phyloP scores from a whole-genome alignment of 2,329 filamentous ascomycete species.

The Diatrype stigma region DNA sequence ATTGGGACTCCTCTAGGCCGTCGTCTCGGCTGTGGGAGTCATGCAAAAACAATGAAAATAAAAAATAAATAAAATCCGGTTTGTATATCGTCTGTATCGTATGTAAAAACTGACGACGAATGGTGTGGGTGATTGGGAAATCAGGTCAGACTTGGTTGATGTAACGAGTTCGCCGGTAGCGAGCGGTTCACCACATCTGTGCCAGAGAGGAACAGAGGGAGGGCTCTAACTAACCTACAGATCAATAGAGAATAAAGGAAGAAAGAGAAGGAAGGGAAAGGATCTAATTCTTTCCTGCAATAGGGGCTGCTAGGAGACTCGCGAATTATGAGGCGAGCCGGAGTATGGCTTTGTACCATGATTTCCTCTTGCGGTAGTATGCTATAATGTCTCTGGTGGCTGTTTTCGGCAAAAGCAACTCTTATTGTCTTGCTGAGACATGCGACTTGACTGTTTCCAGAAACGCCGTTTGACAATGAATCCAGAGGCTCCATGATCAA shows the following conservation, averaged over 20 bases:
- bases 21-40: not conserved
- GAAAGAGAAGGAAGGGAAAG: not conserved
- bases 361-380: slow-evolving; percentile 12
- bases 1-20: no score
- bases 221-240: no score
- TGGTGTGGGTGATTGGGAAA: no score
- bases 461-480: not conserved
- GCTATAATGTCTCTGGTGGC: slow-evolving; percentile 1
- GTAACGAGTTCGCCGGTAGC: no score
- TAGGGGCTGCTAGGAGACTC: slow-evolving; percentile 1
- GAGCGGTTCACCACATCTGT: no score
- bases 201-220: no score
- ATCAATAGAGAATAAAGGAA: not conserved
- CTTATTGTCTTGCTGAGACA: slow-evolving; percentile 5
- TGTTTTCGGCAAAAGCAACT: slow-evolving; percentile 1
- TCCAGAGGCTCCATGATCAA: not conserved
- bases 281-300: not conserved
- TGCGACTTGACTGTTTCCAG: not conserved
- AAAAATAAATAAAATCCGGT: no score
- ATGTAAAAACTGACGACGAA: no score
- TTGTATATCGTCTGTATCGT: no score
- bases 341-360: slow-evolving; percentile 10
- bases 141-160: no score
- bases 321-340: slow-evolving; percentile 9
- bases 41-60: no score